Evolutionary conservation across 164 flowering plant genomes (phyloP).

Genomic region (Tinospora cordifolia): DNA sequence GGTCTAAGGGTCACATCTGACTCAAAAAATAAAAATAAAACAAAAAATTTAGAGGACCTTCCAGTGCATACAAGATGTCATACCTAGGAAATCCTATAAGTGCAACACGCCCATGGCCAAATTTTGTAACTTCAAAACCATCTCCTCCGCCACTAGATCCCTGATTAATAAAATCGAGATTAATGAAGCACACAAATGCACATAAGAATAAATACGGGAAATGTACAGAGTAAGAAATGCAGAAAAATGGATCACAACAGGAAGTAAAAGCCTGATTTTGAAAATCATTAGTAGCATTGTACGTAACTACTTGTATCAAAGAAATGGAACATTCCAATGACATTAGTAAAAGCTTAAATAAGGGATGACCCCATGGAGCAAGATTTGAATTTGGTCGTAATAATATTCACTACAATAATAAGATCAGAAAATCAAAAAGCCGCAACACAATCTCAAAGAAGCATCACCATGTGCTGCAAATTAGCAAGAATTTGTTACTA

Average conservation of each 20-base stretch:
- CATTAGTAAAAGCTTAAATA: too few relatives aligned
- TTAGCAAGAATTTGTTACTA: too few relatives aligned
- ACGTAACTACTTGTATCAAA: neutral
- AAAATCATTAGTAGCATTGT: too few relatives aligned
- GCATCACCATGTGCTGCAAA: too few relatives aligned
- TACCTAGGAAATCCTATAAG: conserved; percentile 99
- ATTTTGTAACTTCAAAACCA: conserved; percentile 99
- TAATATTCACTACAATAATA: too few relatives aligned
- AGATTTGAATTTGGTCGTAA: too few relatives aligned
- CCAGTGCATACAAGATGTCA: conserved; percentile 7
- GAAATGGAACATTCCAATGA: neutral
- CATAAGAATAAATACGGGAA: neutral
- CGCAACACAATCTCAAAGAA: too few relatives aligned
- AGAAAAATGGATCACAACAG: neutral
- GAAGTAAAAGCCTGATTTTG: neutral
- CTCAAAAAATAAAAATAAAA: too few relatives aligned
- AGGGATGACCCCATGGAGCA: too few relatives aligned
- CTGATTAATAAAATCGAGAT: conserved; percentile 28
- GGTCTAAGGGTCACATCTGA: neutral
- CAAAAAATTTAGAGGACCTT: neutral
- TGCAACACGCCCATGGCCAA: conserved; percentile 97
- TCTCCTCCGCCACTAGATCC: conserved; percentile 98
- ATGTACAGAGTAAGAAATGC: neutral
- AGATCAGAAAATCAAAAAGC: too few relatives aligned
- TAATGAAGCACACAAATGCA: neutral